phyloP scores from a whole-genome alignment of 306 rosid species.

The Sicyos edulis region DNA sequence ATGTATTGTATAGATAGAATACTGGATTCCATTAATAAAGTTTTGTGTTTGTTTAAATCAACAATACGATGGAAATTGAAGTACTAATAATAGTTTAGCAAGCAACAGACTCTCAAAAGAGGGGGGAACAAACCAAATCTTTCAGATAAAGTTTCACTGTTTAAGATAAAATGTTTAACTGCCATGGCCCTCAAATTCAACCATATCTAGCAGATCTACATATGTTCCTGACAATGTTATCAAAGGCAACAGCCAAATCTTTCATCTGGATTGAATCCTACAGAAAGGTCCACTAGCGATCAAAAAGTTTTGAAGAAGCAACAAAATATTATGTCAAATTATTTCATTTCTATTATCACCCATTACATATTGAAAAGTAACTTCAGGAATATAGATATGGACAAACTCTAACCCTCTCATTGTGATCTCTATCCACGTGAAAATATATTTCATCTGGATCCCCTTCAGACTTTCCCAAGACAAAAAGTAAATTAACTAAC shows the following conservation, averaged over 20 bases:
- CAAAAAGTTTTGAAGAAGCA: slow-evolving; percentile 9
- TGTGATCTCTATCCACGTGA: slow-evolving; percentile 15
- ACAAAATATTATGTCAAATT: slow-evolving; percentile 18
- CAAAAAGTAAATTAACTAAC: slow-evolving; percentile 10
- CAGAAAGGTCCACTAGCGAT: slow-evolving; percentile 14
- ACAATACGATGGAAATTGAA: not conserved
- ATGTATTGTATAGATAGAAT: not conserved
- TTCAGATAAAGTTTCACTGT: not conserved
- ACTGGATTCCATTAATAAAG: not conserved
- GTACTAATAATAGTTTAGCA: not conserved
- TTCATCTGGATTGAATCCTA: slow-evolving; percentile 16
- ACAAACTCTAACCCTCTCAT: slow-evolving; percentile 15
- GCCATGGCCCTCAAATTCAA: slow-evolving; percentile 14
- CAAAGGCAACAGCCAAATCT: slow-evolving; percentile 21
- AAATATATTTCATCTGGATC: slow-evolving; percentile 16
- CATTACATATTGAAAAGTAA: slow-evolving; percentile 17
- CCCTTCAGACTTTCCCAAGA: slow-evolving; percentile 4
- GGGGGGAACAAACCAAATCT: not conserved
- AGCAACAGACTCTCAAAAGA: not conserved
- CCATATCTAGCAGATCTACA: slow-evolving; percentile 10
- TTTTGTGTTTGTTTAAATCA: not conserved
- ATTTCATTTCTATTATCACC: slow-evolving; percentile 13
- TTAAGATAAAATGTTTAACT: slow-evolving; percentile 13
- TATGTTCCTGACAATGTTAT: slow-evolving; percentile 14
- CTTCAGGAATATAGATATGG: slow-evolving; percentile 12